Evolutionary conservation across 176 grass and related monocot genomes (phyloP), one percentile per base, ranked within the genome.

Genomic region (Leersia perrieri): DNA sequence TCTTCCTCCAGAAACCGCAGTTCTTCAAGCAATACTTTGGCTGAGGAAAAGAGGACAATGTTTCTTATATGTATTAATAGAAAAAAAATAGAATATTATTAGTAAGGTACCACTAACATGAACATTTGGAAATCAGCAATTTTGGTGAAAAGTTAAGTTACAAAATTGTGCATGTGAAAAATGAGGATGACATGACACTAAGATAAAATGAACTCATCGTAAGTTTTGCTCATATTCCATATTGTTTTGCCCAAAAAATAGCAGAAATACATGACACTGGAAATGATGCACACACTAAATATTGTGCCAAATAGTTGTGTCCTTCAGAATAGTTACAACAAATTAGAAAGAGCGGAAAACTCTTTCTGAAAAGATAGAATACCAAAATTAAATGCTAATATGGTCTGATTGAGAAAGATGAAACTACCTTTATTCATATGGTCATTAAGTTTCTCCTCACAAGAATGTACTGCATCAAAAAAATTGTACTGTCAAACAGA

Each of bases 1-100:
- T 82, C 78, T 65, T 88, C 66, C 5, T 47, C 76, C 49, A 92
- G 77, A 68, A 45, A 34, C 35, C 82, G 42, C 32, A 88, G 60
- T 77, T 92, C 77, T 33, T 88, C 33, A 63, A 92, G 77, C 74
- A 84, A 75, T 70, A 27, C 30, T 77, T 92, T 74, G 35, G 76
- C 90, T 92, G 90, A 31, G 26, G 1, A 76, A 22, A 34, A 78
- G 34, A 69, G 55, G 11, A 9, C 5, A 67, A 84, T 14, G 20
- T n/a, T n/a, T n/a, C n/a, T n/a, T 0, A 66, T 10, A 79, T 51
- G 14, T 47, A 79, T 76, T 30, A 51, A 20, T 49, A 49, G 45
- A 49, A 18, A 20, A 49, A 3, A 5, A 51, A 1, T 0, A 23
- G 13, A 31, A 57, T 31, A 1, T n/a, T 16, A 30, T 66, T 45